These are phyloP conservation scores for Quercus variabilis DNA, from an alignment of 306 rosid genomes.

Conservation along the genomic window DNA sequence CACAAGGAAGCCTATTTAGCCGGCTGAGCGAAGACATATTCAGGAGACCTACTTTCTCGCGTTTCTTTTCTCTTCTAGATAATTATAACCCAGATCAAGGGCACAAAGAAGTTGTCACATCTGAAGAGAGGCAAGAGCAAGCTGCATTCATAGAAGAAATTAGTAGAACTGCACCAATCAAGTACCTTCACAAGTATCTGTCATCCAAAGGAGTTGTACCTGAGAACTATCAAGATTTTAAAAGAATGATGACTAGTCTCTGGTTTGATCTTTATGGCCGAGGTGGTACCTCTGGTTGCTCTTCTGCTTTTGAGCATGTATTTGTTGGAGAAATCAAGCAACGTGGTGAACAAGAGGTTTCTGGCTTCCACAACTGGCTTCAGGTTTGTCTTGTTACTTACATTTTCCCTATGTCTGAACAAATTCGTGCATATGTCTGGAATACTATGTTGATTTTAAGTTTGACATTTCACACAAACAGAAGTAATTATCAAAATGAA, in stretches of 20 bases:
- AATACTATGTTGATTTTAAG: background rate
- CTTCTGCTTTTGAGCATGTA: constrained; percentile 97
- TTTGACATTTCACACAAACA: background rate
- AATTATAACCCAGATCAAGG: constrained; percentile 87
- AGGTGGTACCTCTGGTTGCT: constrained; percentile 79
- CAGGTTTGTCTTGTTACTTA: constrained; percentile 52
- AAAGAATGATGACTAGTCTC: constrained; percentile 48
- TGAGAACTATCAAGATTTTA: constrained; percentile 62
- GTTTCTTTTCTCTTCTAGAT: constrained; percentile 86
- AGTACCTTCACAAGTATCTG: constrained; percentile 79
- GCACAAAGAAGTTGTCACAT: constrained; percentile 74
- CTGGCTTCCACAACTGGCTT: constrained; percentile 97
- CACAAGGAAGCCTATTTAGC: constrained; percentile 66
- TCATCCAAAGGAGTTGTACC: constrained; percentile 56
- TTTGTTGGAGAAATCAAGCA: constrained; percentile 93
- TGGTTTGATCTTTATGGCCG: constrained; percentile 96
- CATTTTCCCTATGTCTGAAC: background rate
- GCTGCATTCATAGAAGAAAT: constrained; percentile 90
- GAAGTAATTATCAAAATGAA: no score
- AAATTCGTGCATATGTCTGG: background rate
- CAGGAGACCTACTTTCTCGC: constrained; percentile 72
- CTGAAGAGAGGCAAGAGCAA: constrained; percentile 96
- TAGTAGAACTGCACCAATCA: constrained; percentile 90
- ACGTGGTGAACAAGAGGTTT: constrained; percentile 52
- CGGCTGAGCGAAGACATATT: constrained; percentile 68